Evolutionary conservation across 805 yeast genomes (phyloP).

Genomic region (Wickerhamomyces ciferrii): DNA sequence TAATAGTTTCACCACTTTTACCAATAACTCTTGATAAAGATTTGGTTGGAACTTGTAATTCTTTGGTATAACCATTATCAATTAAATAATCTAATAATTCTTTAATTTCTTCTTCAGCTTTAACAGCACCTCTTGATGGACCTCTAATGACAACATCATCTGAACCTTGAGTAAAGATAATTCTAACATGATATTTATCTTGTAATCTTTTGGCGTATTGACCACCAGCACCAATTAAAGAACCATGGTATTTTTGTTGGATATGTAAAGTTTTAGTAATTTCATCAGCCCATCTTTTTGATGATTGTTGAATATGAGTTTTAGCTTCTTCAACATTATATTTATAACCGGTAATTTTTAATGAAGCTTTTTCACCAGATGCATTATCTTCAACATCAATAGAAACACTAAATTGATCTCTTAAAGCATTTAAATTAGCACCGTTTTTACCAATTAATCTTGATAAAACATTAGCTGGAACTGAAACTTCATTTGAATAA

Average conservation of each 20-base stretch:
- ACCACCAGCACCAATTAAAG: constrained; percentile 82
- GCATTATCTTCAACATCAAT: constrained; percentile 67
- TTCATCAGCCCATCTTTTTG: constrained; percentile 83
- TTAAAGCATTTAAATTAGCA: constrained; percentile 56
- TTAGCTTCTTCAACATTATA: constrained; percentile 73
- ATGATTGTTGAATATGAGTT: constrained; percentile 47
- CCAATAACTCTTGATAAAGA: constrained; percentile 89
- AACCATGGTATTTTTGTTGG: constrained; percentile 74
- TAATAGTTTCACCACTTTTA: constrained; percentile 77
- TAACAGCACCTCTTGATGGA: constrained; percentile 83
- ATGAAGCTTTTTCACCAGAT: constrained; percentile 36
- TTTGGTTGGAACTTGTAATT: constrained; percentile 61
- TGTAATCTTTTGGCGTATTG: constrained; percentile 77
- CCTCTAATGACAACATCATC: constrained; percentile 73
- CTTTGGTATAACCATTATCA: constrained; percentile 70
- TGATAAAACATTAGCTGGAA: constrained; percentile 65
- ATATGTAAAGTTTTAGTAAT: constrained; percentile 55
- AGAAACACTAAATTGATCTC: constrained; percentile 69
- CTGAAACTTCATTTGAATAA: constrained; percentile 39
- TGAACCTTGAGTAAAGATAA: constrained; percentile 63
- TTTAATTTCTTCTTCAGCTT: constrained; percentile 77
- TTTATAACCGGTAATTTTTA: constrained; percentile 71
- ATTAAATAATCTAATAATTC: constrained; percentile 83
- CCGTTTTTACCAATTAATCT: constrained; percentile 92
- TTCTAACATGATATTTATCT: constrained; percentile 78